These are phyloP conservation scores for Eutypella sp. DNA, from an alignment of 2,329 filamentous ascomycete genomes.

Conservation along the genomic window DNA sequence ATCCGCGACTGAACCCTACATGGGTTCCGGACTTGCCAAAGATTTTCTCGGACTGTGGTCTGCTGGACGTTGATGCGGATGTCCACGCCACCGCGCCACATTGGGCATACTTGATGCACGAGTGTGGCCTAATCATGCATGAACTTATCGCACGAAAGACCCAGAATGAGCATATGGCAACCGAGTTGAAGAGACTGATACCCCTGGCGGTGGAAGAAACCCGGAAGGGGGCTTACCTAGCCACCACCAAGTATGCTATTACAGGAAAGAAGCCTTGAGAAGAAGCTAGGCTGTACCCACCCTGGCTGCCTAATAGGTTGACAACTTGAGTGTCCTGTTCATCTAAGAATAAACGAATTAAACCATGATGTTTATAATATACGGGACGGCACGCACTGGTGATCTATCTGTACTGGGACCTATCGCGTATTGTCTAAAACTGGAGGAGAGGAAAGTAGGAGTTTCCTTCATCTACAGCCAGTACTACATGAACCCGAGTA, in stretches of 20 bases:
- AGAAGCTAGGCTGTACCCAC: not conserved
- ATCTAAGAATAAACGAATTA: too few species aligned
- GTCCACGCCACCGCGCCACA: constrained; percentile 1
- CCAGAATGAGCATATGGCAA: constrained; percentile 3
- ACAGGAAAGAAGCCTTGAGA: constrained; percentile 1
- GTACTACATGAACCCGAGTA: too few species aligned
- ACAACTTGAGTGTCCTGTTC: too few species aligned
- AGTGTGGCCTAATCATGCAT: constrained; percentile 12
- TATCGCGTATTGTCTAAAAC: too few species aligned
- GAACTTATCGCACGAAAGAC: constrained; percentile 7
- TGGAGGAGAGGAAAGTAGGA: too few species aligned
- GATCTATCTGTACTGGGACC: too few species aligned
- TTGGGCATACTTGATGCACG: constrained; percentile 3
- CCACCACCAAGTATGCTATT: constrained; percentile 2
- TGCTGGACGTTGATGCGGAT: constrained; percentile 1
- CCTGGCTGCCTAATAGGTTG: not conserved
- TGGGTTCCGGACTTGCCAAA: constrained; percentile 2
- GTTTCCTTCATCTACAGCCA: too few species aligned
- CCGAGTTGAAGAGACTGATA: constrained; percentile 3
- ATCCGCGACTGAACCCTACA: constrained; percentile 3
- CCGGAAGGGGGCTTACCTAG: constrained; percentile 3
- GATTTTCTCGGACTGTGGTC: not conserved
- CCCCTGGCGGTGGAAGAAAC: constrained; percentile 3
- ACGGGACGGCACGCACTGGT: too few species aligned
- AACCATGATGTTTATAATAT: too few species aligned